Base-by-base conservation (phyloP, 192 early-diverging fungal genomes). In the Coemansia sp. region DNA sequence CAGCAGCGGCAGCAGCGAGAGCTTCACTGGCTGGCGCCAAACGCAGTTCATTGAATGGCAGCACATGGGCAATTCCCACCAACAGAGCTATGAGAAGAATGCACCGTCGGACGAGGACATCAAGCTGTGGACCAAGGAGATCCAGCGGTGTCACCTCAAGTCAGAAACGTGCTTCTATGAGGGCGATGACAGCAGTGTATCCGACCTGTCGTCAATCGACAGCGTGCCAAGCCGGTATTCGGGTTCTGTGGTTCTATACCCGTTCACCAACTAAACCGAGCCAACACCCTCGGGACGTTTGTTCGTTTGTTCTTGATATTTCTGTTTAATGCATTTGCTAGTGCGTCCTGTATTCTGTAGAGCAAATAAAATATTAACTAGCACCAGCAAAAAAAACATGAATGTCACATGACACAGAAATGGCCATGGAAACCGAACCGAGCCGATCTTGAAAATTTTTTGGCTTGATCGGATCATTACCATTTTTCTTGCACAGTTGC, bases 1-100 rank as follows among this genome's bases (percentile, higher is more conserved):
- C 32, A 32, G 32, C 32, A 4, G 32, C 32, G 32, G 32, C 32
- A 32, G 32, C 32, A 32, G 32, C 32, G 32, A 54, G 51, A 70
- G 65, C 55, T 68, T 76, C 10, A 65, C 65, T 0, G 57, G 55
- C 42, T 67, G 68, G 65, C 47, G 65, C 22, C 66, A 76, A 32
- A 41, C 67, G 4, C n/a, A 39, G 13, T 63, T 66, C 42, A 8
- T 63, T 6, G 61, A 67, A 11, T 69, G 73, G 68, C 64, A 67
- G 19, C 39, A 37, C 8, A 47, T 3, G n/a, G 39, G 48, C 5
- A 10, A 19, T 8, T 54, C 59, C 37, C 37, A 15, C n/a, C 40
- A 60, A 2, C 60, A 41, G 41, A 21, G 22, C 10, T 9, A 21
- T 22, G 19, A 18, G 16, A 59, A 48, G 41, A 32, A 0, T 8